A percentile compares a stretch with the other conserved stretches of the same genome.
These are phyloP conservation scores for Saccharomyces hybrid DNA, from an alignment of 1,139 yeast genomes.

Conservation along the genomic window DNA sequence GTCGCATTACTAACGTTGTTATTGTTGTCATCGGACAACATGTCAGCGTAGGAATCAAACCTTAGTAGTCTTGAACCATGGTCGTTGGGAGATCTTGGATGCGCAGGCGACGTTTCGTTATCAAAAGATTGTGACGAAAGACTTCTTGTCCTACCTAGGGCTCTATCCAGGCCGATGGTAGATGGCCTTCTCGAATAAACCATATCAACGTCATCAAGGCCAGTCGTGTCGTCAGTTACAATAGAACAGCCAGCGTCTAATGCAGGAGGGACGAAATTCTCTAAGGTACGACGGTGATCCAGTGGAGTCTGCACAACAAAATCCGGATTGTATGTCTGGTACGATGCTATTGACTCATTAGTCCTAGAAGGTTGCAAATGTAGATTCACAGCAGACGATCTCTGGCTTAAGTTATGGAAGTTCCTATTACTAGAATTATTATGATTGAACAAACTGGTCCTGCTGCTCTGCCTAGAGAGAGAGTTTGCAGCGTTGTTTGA, in stretches of 20 bases:
- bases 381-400: neutral
- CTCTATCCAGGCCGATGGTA: slow-evolving; percentile 53
- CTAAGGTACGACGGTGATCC: slow-evolving; percentile 42
- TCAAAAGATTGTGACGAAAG: slow-evolving; percentile 2
- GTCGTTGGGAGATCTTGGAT: slow-evolving; percentile 1
- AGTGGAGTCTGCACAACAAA: slow-evolving; percentile 9
- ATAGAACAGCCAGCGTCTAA: slow-evolving; percentile 70
- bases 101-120: neutral
- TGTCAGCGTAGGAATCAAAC: slow-evolving; percentile 75
- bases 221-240: slow-evolving; percentile 49
- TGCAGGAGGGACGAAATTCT: slow-evolving; percentile 77
- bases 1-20: slow-evolving; percentile 2
- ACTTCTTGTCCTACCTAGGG: slow-evolving; percentile 41
- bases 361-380: neutral
- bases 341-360: neutral
- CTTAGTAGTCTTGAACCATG: slow-evolving; percentile 34
- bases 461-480: slow-evolving; percentile 9
- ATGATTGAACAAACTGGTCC: slow-evolving; percentile 5
- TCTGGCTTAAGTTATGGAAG: neutral
- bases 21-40: slow-evolving; percentile 50
- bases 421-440: slow-evolving; percentile 2
- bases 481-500: slow-evolving; percentile 4
- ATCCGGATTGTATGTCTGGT: neutral
- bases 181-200: slow-evolving; percentile 62
- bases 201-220: slow-evolving; percentile 65